Evolutionary conservation across 305 asterid species (phyloP).

Genomic region (Rubia occidens): DNA sequence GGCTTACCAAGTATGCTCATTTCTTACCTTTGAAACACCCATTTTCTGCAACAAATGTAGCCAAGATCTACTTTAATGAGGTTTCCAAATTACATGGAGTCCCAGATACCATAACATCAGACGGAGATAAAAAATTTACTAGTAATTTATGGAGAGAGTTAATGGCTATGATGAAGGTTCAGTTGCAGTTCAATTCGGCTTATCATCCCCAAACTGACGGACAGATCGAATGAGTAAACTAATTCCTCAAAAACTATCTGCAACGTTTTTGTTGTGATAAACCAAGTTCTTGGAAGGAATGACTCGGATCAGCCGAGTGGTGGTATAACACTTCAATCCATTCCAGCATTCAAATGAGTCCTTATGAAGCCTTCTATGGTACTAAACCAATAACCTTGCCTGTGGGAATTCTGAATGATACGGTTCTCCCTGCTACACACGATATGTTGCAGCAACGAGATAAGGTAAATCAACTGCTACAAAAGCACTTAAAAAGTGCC

Average conservation of each 20-base stretch:
- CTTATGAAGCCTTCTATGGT: background rate
- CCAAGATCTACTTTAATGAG: background rate
- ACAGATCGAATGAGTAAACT: background rate
- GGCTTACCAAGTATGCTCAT: background rate
- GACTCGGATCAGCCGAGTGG: background rate
- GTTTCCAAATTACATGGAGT: background rate
- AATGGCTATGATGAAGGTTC: background rate
- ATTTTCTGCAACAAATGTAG: rapidly evolving
- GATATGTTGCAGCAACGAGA: background rate
- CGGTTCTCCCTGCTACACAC: too few species aligned
- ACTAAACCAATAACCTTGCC: background rate
- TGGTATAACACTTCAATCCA: background rate
- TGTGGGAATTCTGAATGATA: background rate
- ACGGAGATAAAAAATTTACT: background rate
- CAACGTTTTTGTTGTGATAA: background rate
- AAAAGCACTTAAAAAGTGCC: background rate
- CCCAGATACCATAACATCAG: background rate
- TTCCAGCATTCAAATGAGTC: background rate
- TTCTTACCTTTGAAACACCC: background rate
- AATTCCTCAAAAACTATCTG: background rate
- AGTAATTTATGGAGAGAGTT: background rate
- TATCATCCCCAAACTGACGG: background rate
- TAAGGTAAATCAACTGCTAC: background rate
- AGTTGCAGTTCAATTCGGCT: background rate
- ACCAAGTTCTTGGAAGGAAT: background rate